These are phyloP conservation scores for Nemania sp. DNA, from an alignment of 2,329 filamentous ascomycete genomes.

Conservation along the genomic window DNA sequence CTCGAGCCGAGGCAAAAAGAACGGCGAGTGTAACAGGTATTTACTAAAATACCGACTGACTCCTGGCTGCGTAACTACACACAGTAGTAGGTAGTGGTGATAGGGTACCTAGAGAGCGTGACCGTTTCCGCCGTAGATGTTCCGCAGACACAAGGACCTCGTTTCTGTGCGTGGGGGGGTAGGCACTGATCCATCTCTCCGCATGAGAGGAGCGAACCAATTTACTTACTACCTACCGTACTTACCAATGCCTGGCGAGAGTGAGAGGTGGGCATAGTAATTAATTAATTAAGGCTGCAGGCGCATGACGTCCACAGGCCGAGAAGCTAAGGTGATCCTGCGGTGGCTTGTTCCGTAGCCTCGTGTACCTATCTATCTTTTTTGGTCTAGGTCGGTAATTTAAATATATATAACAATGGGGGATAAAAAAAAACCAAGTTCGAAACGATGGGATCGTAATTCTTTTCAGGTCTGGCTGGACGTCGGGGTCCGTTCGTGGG, in stretches of 20 bases:
- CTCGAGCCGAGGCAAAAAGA: conserved; percentile 13
- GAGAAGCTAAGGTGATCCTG: background rate
- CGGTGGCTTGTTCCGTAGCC: conserved; percentile 17
- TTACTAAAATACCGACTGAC: background rate
- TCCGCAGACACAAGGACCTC: conserved; percentile 1
- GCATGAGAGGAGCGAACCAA: too few relatives aligned
- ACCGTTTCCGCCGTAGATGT: background rate
- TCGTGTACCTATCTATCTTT: background rate
- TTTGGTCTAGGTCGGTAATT: too few relatives aligned
- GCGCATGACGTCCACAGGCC: background rate
- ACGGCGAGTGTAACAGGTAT: background rate
- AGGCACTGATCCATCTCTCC: too few relatives aligned
- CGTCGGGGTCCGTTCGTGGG: conserved; percentile 15
- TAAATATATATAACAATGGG: background rate
- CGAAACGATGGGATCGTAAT: conserved; percentile 5
- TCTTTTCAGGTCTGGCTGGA: conserved; percentile 6
- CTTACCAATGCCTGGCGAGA: background rate
- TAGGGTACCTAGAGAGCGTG: too few relatives aligned
- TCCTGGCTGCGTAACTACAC: background rate
- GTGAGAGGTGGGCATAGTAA: background rate
- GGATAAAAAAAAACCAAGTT: background rate
- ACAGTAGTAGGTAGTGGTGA: too few relatives aligned
- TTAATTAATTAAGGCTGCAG: background rate
- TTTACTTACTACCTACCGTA: background rate
- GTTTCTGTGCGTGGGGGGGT: background rate